Conservation (phyloP, 768 basidiomycete genomes). For the Russula sp. region DNA sequence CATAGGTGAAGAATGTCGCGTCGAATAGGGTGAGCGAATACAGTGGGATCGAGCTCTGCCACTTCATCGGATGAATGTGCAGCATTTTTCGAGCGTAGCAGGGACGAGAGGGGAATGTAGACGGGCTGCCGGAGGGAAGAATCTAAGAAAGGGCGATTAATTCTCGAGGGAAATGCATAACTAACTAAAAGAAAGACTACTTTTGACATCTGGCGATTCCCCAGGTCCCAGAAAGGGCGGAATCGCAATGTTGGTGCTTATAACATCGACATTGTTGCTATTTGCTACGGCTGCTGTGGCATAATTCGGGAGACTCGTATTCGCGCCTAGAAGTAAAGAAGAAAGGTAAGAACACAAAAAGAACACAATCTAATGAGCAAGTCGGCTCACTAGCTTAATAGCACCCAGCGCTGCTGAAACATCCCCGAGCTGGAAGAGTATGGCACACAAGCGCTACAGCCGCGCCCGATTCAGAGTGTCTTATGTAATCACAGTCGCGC, state of each 20-base stretch:
- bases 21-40: slow-evolving; percentile 87
- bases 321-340: slow-evolving; percentile 6
- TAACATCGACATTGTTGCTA: slow-evolving; percentile 1
- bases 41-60: slow-evolving; percentile 68
- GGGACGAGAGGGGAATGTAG: slow-evolving; percentile 58
- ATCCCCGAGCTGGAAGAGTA: background rate
- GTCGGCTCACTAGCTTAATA: slow-evolving; percentile 10
- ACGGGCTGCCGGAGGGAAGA: slow-evolving; percentile 47
- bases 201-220: slow-evolving; percentile 3
- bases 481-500: slow-evolving; percentile 10
- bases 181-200: background rate
- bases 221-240: background rate
- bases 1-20: slow-evolving; percentile 92
- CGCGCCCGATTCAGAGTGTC: background rate
- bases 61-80: slow-evolving; percentile 44
- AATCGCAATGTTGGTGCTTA: background rate
- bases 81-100: slow-evolving; percentile 47
- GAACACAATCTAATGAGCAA: background rate
- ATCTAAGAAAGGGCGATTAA: slow-evolving; percentile 34
- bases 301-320: slow-evolving; percentile 24
- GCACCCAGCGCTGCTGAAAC: slow-evolving; percentile 11
- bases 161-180: background rate
- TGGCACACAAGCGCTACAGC: no score
- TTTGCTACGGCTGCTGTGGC: slow-evolving; percentile 25
- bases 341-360: background rate